These are phyloP conservation scores for Lodderomyces metapsilosis DNA, from an alignment of 1,139 yeast genomes.

Conservation along the genomic window DNA sequence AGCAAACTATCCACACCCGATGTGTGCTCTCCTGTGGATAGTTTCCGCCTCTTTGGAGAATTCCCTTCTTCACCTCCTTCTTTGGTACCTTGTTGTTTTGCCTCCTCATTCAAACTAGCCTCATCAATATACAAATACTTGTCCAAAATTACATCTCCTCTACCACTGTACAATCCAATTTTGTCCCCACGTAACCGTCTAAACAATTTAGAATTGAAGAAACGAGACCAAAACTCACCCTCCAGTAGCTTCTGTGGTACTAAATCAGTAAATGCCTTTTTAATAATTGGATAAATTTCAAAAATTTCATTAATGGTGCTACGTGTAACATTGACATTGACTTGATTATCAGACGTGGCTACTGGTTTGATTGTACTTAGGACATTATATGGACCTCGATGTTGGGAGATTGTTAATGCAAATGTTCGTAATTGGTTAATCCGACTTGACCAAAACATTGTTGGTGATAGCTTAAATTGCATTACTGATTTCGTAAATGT, in stretches of 20 bases:
- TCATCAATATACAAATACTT: slow-evolving; percentile 68
- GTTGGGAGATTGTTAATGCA: slow-evolving; percentile 81
- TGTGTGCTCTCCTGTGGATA: slow-evolving; percentile 1
- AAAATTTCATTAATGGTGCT: slow-evolving; percentile 89
- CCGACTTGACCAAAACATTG: slow-evolving; percentile 86
- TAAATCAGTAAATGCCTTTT: slow-evolving; percentile 81
- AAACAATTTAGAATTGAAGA: slow-evolving; percentile 85
- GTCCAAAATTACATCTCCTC: slow-evolving; percentile 84
- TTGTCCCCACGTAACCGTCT: slow-evolving; percentile 88
- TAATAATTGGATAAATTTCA: slow-evolving; percentile 90
- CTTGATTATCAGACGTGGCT: slow-evolving; percentile 85
- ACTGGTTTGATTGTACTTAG: slow-evolving; percentile 91
- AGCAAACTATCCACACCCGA: not conserved
- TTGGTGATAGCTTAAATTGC: slow-evolving; percentile 69
- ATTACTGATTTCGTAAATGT: slow-evolving; percentile 90
- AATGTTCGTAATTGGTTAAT: slow-evolving; percentile 77
- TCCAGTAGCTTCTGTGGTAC: slow-evolving; percentile 81
- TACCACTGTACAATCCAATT: slow-evolving; percentile 53
- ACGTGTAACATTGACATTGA: slow-evolving; percentile 86
- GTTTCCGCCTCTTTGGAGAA: slow-evolving; percentile 5
- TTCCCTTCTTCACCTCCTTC: slow-evolving; percentile 15
- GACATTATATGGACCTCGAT: slow-evolving; percentile 91
- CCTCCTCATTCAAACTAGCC: slow-evolving; percentile 21
- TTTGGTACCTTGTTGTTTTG: slow-evolving; percentile 9
- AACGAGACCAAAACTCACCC: slow-evolving; percentile 96